Evolutionary conservation across 163 green algal species (phyloP).

Genomic region (Scenedesmus sp.): DNA sequence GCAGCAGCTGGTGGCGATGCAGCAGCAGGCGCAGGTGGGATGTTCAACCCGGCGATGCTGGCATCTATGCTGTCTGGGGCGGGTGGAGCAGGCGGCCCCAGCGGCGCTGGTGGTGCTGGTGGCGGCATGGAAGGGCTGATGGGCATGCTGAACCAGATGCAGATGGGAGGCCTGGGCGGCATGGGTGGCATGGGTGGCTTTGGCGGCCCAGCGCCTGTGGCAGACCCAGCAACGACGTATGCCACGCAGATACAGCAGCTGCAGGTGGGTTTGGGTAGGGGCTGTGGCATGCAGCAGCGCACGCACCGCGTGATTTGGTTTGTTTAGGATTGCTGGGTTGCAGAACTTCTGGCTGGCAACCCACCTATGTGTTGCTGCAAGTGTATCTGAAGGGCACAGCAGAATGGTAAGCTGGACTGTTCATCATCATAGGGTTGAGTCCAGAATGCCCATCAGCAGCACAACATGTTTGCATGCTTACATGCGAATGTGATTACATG

Average conservation of each 20-base stretch:
- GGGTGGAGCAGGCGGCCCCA: conserved; percentile 33
- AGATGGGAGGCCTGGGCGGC: conserved; percentile 47
- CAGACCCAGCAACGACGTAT: conserved; percentile 83
- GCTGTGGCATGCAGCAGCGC: neutral
- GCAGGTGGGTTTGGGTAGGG: conserved; percentile 50
- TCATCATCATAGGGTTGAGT: no score
- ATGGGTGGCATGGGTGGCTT: conserved; percentile 57
- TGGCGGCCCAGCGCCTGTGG: conserved; percentile 64
- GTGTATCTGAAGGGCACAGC: no score
- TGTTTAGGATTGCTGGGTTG: no score
- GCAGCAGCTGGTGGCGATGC: conserved; percentile 21
- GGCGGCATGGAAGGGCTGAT: conserved; percentile 47
- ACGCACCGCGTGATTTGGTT: neutral
- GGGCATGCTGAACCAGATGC: conserved; percentile 46
- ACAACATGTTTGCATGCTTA: no score
- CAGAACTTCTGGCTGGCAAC: no score
- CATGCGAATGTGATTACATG: no score
- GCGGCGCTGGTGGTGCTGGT: conserved; percentile 20
- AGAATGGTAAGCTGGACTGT: no score
- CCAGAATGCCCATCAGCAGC: no score
- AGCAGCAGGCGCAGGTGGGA: conserved; percentile 5
- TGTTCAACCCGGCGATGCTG: conserved; percentile 44
- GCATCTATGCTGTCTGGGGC: conserved; percentile 44
- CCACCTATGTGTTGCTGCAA: no score
- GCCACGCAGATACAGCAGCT: conserved; percentile 93